phyloP scores from a whole-genome alignment of 306 rosid genomes.

The Cicer pinnatifidum region DNA sequence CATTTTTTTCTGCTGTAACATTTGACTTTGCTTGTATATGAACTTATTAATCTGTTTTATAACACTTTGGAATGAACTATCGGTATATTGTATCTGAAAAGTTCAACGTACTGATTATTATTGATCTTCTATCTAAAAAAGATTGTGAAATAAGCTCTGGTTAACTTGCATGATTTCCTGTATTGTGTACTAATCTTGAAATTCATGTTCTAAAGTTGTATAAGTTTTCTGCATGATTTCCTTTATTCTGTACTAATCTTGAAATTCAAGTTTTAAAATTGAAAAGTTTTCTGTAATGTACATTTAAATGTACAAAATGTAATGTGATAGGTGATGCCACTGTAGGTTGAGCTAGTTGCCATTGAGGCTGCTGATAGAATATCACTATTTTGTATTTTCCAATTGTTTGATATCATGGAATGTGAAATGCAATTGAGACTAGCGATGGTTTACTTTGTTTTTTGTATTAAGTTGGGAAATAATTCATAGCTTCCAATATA shows the following conservation, averaged over 20 bases:
- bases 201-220: too few relatives aligned
- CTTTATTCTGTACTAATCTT: conserved; percentile 4
- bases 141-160: conserved; percentile 1
- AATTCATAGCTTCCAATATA: not conserved
- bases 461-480: conserved; percentile 2
- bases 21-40: conserved; percentile 16
- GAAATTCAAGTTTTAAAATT: conserved; percentile 21
- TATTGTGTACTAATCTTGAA: too few relatives aligned
- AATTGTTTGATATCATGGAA: conserved; percentile 25
- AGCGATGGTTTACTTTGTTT: conserved; percentile 29
- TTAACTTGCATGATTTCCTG: conserved; percentile 23
- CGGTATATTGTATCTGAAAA: not conserved
- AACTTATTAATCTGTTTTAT: not conserved
- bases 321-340: not conserved
- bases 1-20: conserved; percentile 38
- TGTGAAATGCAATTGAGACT: conserved; percentile 21
- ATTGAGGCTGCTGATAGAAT: conserved; percentile 13
- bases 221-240: not conserved
- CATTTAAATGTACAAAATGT: conserved; percentile 16
- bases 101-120: conserved; percentile 22
- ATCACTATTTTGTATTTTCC: conserved; percentile 14
- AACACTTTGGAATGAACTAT: conserved; percentile 10
- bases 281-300: not conserved
- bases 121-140: conserved; percentile 13
- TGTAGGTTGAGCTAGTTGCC: conserved; percentile 6